Conservation (phyloP, 257 asterid species). For the Handroanthus guayacan region DNA sequence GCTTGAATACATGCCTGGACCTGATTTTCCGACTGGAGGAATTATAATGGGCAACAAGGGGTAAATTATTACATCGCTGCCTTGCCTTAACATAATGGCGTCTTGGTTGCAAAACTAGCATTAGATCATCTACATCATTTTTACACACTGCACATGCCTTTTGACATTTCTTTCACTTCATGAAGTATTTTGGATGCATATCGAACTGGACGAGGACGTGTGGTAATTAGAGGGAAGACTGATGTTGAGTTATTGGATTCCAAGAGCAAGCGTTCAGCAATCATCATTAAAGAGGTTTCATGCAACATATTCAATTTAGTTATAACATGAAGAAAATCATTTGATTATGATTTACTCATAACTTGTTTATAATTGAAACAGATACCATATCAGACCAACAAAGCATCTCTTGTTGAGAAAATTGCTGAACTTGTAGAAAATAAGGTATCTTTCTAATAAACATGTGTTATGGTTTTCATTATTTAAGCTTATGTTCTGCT, state of each 20-base stretch:
- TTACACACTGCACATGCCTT: constrained; percentile 14
- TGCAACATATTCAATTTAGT: neutral
- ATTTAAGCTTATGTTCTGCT: constrained; percentile 2
- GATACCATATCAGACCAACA: constrained; percentile 97
- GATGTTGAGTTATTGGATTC: constrained; percentile 88
- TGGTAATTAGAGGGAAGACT: constrained; percentile 93
- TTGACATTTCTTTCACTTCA: constrained; percentile 31
- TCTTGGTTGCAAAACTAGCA: constrained; percentile 30
- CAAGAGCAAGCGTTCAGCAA: constrained; percentile 82
- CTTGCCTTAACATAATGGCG: constrained; percentile 3
- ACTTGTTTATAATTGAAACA: constrained; percentile 46
- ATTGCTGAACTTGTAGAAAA: constrained; percentile 94
- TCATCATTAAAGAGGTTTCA: constrained; percentile 92
- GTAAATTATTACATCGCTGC: constrained; percentile 49
- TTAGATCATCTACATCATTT: constrained; percentile 1
- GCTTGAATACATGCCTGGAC: constrained; percentile 98
- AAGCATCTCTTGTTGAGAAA: constrained; percentile 94
- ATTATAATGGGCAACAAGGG: constrained; percentile 92
- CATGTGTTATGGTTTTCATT: constrained; percentile 25
- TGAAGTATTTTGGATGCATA: constrained; percentile 92
- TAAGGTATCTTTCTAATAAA: constrained; percentile 61
- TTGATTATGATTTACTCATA: neutral
- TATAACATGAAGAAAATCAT: neutral
- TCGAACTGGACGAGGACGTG: constrained; percentile 93
- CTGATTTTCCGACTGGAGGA: constrained; percentile 99